These are phyloP conservation scores for Brassica napus DNA, from an alignment of 345 rosid species.

Conservation along the genomic window Da-Ae NC_063448.1:54346501-54347000, in stretches of 20 bases:
- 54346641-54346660: constrained; percentile 86
- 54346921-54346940: background rate
- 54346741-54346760: background rate
- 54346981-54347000: constrained; percentile 96
- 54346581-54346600: constrained; percentile 85
- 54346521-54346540: background rate
- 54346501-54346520: constrained; percentile 11
- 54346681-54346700: constrained; percentile 64
- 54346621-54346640: constrained; percentile 84
- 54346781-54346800: constrained; percentile 89
- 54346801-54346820: constrained; percentile 92
- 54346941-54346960: constrained; percentile 50
- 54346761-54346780: constrained; percentile 40
- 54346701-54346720: constrained; percentile 5
- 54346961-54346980: constrained; percentile 99
- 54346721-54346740: constrained; percentile 6
- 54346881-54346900: constrained; percentile 15
- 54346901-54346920: background rate
- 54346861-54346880: constrained; percentile 61
- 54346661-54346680: constrained; percentile 89
- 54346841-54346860: constrained; percentile 96
- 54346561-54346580: background rate
- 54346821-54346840: constrained; percentile 98
- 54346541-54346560: background rate
- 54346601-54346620: constrained; percentile 91